Evolutionary conservation across 106 monocot genomes (phyloP), one percentile per base, ranked within the genome.

Genomic region (Allium sativum): DNA sequence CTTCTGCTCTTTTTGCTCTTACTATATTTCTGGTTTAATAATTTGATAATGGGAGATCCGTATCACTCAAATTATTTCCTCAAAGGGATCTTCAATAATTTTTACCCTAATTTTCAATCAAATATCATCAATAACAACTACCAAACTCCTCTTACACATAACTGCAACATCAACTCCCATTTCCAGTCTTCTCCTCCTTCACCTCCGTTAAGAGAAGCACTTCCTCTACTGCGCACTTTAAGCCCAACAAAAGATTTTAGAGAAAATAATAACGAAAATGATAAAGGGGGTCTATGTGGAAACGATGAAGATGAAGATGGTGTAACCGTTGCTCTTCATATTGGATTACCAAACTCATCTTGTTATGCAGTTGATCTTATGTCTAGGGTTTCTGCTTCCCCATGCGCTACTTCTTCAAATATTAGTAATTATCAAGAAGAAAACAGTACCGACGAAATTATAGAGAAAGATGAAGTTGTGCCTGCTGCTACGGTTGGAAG

Each of bases 281-380:
- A 58, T 10, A 58, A 40, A 14, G 41, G 4, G 57, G 57, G 57
- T 40, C 40, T 58, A 40, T 58, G 3, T 10, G 46, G 10, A 9
- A 62, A 62, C 18, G 70, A 70, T 15, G 73, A 58, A 6, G 82
- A 68, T 45, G 62, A 44, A 14, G 78, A 74, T 18, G 65, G 70
- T 4, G 84, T 76, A 12, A 80, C 79, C 9, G 72, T 84, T 43
- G 84, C 84, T 13, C 79, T 84, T 12, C 84, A 76, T 57, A 84
- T 84, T 50, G 84, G 84, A 9, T 73, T 76, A 21, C 84, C 84
- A 19, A 76, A 65, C 64, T 70, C 70, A 14, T 48, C 68, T 53
- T 31, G 31, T 31, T 31, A 31, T 31, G 66, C 73, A 58, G 67
- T 42, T 46, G 76, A 84, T 70, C 76, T 84, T 48, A 65, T 79